Conservation (phyloP, 2,329 filamentous ascomycete genomes). For the Myriosclerotinia curreyana region DNA sequence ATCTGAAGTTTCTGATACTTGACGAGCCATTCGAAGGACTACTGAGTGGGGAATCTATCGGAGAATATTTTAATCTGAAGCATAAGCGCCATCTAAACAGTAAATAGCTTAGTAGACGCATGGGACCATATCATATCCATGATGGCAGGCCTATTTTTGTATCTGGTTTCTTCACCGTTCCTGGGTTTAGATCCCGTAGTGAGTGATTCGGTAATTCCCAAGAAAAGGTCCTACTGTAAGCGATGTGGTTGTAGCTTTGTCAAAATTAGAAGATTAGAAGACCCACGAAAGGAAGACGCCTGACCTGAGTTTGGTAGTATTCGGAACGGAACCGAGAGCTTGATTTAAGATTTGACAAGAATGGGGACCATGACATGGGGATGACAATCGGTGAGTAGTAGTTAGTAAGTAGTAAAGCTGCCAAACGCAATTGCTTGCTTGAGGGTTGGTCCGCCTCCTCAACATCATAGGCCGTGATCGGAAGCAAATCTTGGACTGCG, state of each 20-base stretch:
- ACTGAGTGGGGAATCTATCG: slow-evolving; percentile 16
- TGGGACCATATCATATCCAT: background rate
- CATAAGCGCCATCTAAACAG: slow-evolving; percentile 17
- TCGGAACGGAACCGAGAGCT: slow-evolving; percentile 11
- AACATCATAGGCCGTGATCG: slow-evolving; percentile 8
- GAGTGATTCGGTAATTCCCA: slow-evolving; percentile 7
- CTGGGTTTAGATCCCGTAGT: slow-evolving; percentile 13
- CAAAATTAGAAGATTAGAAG: background rate
- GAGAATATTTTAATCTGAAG: slow-evolving; percentile 23
- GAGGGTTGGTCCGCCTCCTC: slow-evolving; percentile 8
- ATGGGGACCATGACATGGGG: background rate
- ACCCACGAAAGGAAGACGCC: slow-evolving; percentile 9
- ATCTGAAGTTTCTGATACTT: slow-evolving; percentile 2
- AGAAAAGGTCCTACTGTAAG: slow-evolving; percentile 5
- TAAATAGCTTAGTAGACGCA: background rate
- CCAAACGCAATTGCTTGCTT: slow-evolving; percentile 12
- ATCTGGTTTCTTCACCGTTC: slow-evolving; percentile 6
- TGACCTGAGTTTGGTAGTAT: background rate
- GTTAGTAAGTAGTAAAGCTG: background rate
- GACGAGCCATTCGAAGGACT: slow-evolving; percentile 4
- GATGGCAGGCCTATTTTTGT: slow-evolving; percentile 9
- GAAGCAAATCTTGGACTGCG: background rate
- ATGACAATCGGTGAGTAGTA: background rate
- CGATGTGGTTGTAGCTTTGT: slow-evolving; percentile 16
- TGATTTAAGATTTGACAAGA: slow-evolving; percentile 9